Conservation (phyloP, 2,329 filamentous ascomycete species). For the Didymella lethalis region DNA sequence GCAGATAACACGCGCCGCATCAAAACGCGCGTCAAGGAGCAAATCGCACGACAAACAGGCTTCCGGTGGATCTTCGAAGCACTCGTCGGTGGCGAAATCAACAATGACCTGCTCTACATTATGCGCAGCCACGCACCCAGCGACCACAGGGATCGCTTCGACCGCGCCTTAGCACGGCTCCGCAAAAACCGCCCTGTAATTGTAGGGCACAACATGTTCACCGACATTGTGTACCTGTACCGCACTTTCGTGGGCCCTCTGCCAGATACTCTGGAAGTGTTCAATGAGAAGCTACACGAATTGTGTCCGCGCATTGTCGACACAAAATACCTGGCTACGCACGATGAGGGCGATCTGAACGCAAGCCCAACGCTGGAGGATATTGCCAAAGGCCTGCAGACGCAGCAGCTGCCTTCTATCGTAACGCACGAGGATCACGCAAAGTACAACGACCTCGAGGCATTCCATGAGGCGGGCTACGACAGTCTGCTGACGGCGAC, state of each 20-base stretch:
- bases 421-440: slow-evolving; percentile 40
- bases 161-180: slow-evolving; percentile 54
- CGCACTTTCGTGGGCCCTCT: slow-evolving; percentile 67
- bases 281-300: slow-evolving; percentile 59
- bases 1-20: slow-evolving; percentile 49
- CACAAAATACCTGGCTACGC: slow-evolving; percentile 69
- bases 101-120: slow-evolving; percentile 49
- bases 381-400: slow-evolving; percentile 55
- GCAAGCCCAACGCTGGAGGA: slow-evolving; percentile 59
- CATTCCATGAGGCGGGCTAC: slow-evolving; percentile 68
- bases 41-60: slow-evolving; percentile 56
- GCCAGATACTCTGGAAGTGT: slow-evolving; percentile 62
- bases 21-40: slow-evolving; percentile 51
- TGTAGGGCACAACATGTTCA: slow-evolving; percentile 71
- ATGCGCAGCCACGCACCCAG: slow-evolving; percentile 45
- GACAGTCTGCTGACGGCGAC: slow-evolving; percentile 69
- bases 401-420: slow-evolving; percentile 55
- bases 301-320: slow-evolving; percentile 67
- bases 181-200: slow-evolving; percentile 59
- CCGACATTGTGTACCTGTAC: slow-evolving; percentile 70
- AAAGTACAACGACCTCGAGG: slow-evolving; percentile 52
- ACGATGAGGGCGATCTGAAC: slow-evolving; percentile 62
- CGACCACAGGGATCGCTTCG: slow-evolving; percentile 48
- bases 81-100: slow-evolving; percentile 49
- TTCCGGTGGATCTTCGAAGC: slow-evolving; percentile 62